Conservation (phyloP, 106 monocot genomes). For the Dendrobium huoshanense region DNA sequence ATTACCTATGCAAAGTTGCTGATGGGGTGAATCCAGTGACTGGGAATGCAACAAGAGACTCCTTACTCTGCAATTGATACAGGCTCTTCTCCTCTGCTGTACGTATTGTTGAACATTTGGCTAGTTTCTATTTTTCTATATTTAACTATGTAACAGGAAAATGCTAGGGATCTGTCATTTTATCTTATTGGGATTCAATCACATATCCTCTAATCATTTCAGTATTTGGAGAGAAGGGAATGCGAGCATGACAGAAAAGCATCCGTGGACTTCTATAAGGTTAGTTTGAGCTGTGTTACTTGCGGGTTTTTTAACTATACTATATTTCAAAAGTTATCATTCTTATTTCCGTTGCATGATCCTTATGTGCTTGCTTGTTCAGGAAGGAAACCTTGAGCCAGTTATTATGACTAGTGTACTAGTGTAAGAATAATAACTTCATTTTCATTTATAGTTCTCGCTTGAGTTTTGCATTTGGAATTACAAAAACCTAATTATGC, state of each 20-base stretch:
- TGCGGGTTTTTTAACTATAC: not conserved
- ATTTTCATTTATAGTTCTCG: too few species aligned
- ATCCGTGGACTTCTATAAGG: conserved; percentile 60
- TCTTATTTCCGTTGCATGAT: not conserved
- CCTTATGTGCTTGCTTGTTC: conserved; percentile 5
- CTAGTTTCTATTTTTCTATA: too few species aligned
- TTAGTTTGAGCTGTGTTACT: conserved; percentile 9
- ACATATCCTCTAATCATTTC: not conserved
- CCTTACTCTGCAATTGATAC: too few species aligned
- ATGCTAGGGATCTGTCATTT: not conserved
- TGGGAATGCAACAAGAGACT: too few species aligned
- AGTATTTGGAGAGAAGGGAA: conserved; percentile 86
- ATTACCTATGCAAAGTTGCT: too few species aligned
- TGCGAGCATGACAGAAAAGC: conserved; percentile 70
- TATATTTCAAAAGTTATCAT: not conserved
- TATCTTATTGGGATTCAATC: not conserved
- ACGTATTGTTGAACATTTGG: too few species aligned
- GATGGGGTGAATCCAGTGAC: too few species aligned
- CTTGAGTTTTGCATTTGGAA: too few species aligned
- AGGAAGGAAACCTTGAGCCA: conserved; percentile 52
- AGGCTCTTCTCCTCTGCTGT: too few species aligned
- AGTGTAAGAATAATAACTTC: conserved; percentile 39
- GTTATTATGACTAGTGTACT: conserved; percentile 53
- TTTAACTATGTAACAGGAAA: too few species aligned
- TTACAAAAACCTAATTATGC: too few species aligned